Conservation (phyloP, 1,284 basidiomycete species). For the Gomphus bonarii region DNA sequence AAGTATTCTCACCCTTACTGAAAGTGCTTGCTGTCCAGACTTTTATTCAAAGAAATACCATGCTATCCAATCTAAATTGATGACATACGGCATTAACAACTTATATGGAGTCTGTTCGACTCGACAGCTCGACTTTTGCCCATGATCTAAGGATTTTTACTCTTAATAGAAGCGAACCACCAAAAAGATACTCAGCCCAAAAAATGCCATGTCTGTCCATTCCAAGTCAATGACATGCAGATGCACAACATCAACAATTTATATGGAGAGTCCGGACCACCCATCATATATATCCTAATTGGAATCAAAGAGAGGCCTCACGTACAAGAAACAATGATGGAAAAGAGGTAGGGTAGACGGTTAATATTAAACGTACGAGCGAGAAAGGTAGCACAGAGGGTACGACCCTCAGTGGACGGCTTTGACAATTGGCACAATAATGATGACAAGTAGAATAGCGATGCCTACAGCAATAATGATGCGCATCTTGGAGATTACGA, state of each 20-base stretch:
- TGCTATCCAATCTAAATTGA: too few relatives aligned
- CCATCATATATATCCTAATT: not conserved
- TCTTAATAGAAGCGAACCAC: too few relatives aligned
- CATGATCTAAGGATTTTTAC: too few relatives aligned
- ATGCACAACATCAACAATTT: slow-evolving; percentile 1
- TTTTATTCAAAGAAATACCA: too few relatives aligned
- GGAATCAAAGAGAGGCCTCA: not conserved
- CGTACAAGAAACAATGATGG: not conserved
- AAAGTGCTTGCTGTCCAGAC: too few relatives aligned
- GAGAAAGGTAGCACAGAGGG: not conserved
- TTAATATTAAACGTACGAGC: not conserved
- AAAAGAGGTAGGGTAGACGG: not conserved
- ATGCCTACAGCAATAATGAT: slow-evolving; percentile 84
- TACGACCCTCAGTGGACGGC: slow-evolving; percentile 23
- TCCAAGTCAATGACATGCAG: not conserved
- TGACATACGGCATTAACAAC: too few relatives aligned
- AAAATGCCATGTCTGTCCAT: not conserved
- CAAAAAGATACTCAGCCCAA: not conserved
- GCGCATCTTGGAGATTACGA: slow-evolving; percentile 52
- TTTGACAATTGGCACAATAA: slow-evolving; percentile 87
- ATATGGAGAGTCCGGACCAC: not conserved
- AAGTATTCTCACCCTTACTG: too few relatives aligned
- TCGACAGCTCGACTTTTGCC: too few relatives aligned
- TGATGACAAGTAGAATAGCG: slow-evolving; percentile 84
- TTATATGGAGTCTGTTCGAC: too few relatives aligned